Evolutionary conservation across 768 basidiomycete species (phyloP), one percentile per base, ranked within the genome.

Genomic region (Lentinus tigrinus): DNA sequence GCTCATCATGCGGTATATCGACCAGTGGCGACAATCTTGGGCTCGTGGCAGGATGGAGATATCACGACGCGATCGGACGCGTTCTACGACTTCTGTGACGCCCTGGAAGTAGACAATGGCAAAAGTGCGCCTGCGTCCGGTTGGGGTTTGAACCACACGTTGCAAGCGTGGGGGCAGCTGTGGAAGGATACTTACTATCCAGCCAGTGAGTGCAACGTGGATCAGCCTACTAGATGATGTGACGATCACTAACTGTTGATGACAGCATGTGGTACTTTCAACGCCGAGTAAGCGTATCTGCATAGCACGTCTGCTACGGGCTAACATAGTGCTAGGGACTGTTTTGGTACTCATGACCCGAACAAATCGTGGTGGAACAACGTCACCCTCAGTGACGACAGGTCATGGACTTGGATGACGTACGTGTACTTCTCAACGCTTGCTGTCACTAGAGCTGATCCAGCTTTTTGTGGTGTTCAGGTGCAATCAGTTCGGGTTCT

Each of bases 321-420:
- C 31, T 31, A 11, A 31, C 3, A 1, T 1, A 31, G 23, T 8
- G 2, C 21, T 34, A 74, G 71, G 17, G 67, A 69, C 7, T 79
- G 77, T 46, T 67, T 80, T 14, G 31, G 77, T 11, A 72, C 74
- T 1, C 77, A 80, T 52, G 56, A 80, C 55, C 23, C 71, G 2
- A 72, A 51, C 24, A 52, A 63, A 37, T 42, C 69, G 66, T 89
- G 75, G 70, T 84, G 83, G 14, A 72, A 85, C 59, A 83, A 75
- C 3, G 68, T 73, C 4, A 69, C 88, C 27, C 72, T 87, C 67
- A 83, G 89, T 58, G 55, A 74, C 0, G 62, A 56, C 3, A 78
- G 88, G 26, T 88, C 88, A 3, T 91, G 88, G 87, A 69, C 74
- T 52, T 90, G 88, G 89, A 81, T 88, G 63, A 78, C 84, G 85